These are phyloP conservation scores for Geotrichum histeridarum DNA, from an alignment of 1,139 yeast genomes.

Conservation along the genomic window DNA sequence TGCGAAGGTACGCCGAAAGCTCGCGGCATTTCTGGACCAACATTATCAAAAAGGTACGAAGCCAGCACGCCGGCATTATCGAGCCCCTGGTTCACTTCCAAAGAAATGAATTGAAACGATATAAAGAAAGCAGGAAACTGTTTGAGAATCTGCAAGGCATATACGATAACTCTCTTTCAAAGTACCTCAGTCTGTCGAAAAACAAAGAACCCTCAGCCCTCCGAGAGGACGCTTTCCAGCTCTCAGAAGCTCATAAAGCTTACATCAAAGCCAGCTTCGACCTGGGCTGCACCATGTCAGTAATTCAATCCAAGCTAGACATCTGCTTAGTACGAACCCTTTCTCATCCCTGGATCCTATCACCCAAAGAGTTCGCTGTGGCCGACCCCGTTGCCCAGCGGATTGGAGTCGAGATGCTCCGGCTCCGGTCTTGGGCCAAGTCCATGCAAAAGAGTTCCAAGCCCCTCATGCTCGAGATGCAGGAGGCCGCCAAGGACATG, in stretches of 20 bases:
- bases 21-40: slow-evolving; percentile 50
- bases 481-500: slow-evolving; percentile 57
- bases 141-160: slow-evolving; percentile 63
- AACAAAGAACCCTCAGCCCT: slow-evolving; percentile 58
- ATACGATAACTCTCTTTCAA: slow-evolving; percentile 57
- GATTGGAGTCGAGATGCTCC: slow-evolving; percentile 37
- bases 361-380: slow-evolving; percentile 27
- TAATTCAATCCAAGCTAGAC: slow-evolving; percentile 45
- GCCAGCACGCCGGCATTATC: slow-evolving; percentile 42
- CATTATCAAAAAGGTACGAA: slow-evolving; percentile 44
- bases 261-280: slow-evolving; percentile 66
- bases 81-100: slow-evolving; percentile 44
- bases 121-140: slow-evolving; percentile 50
- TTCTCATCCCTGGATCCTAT: slow-evolving; percentile 34
- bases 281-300: slow-evolving; percentile 47
- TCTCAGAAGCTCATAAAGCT: slow-evolving; percentile 61
- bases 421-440: slow-evolving; percentile 35
- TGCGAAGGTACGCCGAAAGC: slow-evolving; percentile 56
- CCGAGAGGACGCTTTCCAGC: slow-evolving; percentile 74
- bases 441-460: slow-evolving; percentile 29
- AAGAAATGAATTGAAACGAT: slow-evolving; percentile 47
- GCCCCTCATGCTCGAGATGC: slow-evolving; percentile 48
- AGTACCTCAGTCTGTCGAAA: slow-evolving; percentile 56
- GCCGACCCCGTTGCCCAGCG: slow-evolving; percentile 30
- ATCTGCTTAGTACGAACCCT: slow-evolving; percentile 48